Evolutionary conservation across 2,329 filamentous ascomycete genomes (phyloP), one percentile per base, ranked within the genome.

Genomic region (Cryphonectria nitschkei): DNA sequence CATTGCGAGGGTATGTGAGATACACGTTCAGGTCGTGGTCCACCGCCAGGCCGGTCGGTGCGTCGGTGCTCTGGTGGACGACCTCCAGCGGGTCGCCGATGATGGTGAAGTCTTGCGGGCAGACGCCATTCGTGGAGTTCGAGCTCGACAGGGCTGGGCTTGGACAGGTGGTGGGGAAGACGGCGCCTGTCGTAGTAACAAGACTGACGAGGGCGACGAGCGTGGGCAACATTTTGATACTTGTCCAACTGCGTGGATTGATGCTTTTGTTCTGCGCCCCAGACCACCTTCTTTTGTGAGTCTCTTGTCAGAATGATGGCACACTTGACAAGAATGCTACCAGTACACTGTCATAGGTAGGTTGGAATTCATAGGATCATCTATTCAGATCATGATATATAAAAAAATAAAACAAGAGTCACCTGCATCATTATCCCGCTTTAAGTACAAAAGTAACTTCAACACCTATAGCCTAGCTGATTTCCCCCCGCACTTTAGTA

Each of bases 1-100:
- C 74, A 73, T 83, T 82, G 41, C 81, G 80, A 29, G 81, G 81
- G 69, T 83, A 83, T 4, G 81, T 82, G 16, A 83, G 76, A 74
- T 83, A 83, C 37, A 83, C 71, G 63, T 79, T 81, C 43, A 78
- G 77, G 22, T 74, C 72, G 2, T 70, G 74, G 70, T 83, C 81
- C 11, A 83, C 75, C 8, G 81, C 81, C 16, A 83, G 75, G 19
- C 81, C 81, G 6, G 81, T 82, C 0, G 81, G 79, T 19, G 80
- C 76, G 22, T 74, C 73, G 54, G 76, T 74, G 52, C 78, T 81
- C 62, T 82, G 79, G 68, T 83, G 81, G 7, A 82, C 76, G 2
- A 79, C 76, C 71, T 82, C 76, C 0, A 82, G 74, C 22, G 73
- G 69, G 34, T 78, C 76, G 8, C 81, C 80, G 19, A 81, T 77